Evolutionary conservation across 805 yeast genomes (phyloP).

Genomic region (Candida takata): DNA sequence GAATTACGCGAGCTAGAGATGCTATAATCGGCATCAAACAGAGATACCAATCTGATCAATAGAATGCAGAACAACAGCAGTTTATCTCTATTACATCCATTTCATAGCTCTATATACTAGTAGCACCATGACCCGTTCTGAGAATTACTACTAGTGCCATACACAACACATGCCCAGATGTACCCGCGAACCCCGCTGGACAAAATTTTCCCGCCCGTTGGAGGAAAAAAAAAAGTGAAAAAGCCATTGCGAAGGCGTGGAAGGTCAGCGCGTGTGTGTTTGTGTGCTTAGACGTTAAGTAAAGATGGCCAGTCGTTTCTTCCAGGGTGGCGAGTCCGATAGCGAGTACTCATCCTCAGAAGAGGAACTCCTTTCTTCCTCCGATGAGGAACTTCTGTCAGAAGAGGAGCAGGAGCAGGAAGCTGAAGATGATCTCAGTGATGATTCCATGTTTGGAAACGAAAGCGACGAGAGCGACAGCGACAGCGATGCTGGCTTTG

Average conservation of each 20-base stretch:
- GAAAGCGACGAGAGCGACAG: slow-evolving; percentile 33
- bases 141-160: background rate
- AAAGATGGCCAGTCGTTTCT: slow-evolving; percentile 82
- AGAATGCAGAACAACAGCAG: no score
- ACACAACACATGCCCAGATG: slow-evolving; percentile 6
- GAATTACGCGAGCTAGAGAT: no score
- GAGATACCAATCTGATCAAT: no score
- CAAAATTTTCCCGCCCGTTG: slow-evolving; percentile 10
- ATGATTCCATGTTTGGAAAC: slow-evolving; percentile 31
- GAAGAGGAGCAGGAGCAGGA: slow-evolving; percentile 22
- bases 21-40: no score
- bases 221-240: slow-evolving; percentile 21
- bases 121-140: background rate
- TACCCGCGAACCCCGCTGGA: slow-evolving; percentile 10
- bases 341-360: slow-evolving; percentile 38
- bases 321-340: slow-evolving; percentile 45
- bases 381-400: slow-evolving; percentile 28
- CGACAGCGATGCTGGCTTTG: slow-evolving; percentile 36
- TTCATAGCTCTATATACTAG: no score
- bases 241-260: slow-evolving; percentile 1
- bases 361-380: slow-evolving; percentile 37
- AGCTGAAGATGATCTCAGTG: slow-evolving; percentile 24
- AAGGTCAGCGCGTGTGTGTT: no score
- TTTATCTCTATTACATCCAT: no score
- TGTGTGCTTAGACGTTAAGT: no score